A percentile compares a stretch with the other conserved stretches of the same genome.
Conservation (phyloP, 2,329 filamentous ascomycete genomes). For the Aspergillus neoniger region DNA sequence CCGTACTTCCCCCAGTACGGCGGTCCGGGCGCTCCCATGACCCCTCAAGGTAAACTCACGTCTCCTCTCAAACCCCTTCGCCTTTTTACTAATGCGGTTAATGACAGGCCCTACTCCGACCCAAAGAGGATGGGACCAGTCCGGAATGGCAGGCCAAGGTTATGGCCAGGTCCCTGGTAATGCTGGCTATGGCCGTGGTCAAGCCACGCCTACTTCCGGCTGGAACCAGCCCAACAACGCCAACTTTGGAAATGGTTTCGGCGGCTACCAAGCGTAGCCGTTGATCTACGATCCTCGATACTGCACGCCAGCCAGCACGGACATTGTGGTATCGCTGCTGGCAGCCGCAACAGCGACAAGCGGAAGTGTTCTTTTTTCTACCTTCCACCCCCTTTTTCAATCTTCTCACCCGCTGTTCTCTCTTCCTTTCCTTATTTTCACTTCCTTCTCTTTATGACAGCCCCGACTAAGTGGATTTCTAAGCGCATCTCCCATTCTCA, state of each 20-base stretch:
- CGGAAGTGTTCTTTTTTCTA: constrained; percentile 16
- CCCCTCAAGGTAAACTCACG: constrained; percentile 53
- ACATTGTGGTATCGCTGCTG: constrained; percentile 18
- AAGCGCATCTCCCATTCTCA: constrained; percentile 38
- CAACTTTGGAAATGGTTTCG: constrained; percentile 58
- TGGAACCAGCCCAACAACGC: constrained; percentile 55
- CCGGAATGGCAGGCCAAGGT: constrained; percentile 48
- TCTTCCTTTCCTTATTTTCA: constrained; percentile 20
- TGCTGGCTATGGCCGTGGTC: constrained; percentile 80
- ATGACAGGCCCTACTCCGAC: constrained; percentile 56
- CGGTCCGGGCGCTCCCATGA: constrained; percentile 66
- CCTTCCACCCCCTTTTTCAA: constrained; percentile 13
- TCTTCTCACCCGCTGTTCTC: constrained; percentile 23
- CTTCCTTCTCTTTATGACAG: constrained; percentile 29
- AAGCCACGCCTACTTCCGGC: constrained; percentile 54
- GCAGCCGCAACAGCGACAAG: constrained; percentile 20
- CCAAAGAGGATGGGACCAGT: constrained; percentile 58
- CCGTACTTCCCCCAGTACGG: constrained; percentile 93
- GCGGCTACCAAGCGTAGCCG: constrained; percentile 60
- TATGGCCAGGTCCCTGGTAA: constrained; percentile 70
- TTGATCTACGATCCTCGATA: constrained; percentile 7
- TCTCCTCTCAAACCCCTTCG: background rate
- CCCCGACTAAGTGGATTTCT: constrained; percentile 39
- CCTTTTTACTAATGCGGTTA: constrained; percentile 16
- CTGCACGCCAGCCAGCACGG: constrained; percentile 16